Base-by-base conservation (phyloP, 805 yeast species). In the Peterozyma xylosa region DNA sequence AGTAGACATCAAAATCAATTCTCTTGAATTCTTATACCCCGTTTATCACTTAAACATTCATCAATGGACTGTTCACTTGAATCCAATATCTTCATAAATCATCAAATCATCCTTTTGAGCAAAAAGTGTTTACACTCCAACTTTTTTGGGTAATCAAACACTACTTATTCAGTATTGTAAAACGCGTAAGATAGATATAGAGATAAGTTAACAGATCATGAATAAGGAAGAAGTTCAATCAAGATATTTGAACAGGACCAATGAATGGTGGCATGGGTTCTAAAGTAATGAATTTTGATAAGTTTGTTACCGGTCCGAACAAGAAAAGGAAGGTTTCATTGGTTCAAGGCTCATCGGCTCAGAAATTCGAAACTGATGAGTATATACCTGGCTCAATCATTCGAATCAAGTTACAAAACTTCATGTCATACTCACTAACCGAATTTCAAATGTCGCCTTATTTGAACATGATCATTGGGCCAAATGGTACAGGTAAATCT, bases 401-500 rank as follows among this genome's bases (percentile, higher is more conserved):
- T 3, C 62, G 75, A 13, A 77, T 82, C 29, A 69, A 64, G 42
- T 68, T 83, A 43, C 58, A 57, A 43, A 80, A 83, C 57, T 83
- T 83, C 66, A 80, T 86, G 57, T 83, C 90, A 0, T 85, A 83
- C 58, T 55, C 78, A 1, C 62, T 73, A 38, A 79, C 86, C 0
- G 89, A 82, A 59, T 88, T 87, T 60, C 70, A 71, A 35, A 72
- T 91, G 45, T 84, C 91, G 0, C 96, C 97, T 0, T 70, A 82
- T 2, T 69, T 93, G 57, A 93, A 93, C 57, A 78, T 93, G 82
- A 85, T 93, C 46, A 83, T 93, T 42, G 99, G 97, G 0, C 97
- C 97, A 11, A 93, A 93, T 59, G 99, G 99, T 33, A 78, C 96
- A 0, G 99, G 99, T 6, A 93, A 93, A 56, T 82, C 93, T 34